Evolutionary conservation across 176 grass and related monocot species (phyloP), one percentile per base, ranked within the genome.

Genomic region (Oryza meridionalis): DNA sequence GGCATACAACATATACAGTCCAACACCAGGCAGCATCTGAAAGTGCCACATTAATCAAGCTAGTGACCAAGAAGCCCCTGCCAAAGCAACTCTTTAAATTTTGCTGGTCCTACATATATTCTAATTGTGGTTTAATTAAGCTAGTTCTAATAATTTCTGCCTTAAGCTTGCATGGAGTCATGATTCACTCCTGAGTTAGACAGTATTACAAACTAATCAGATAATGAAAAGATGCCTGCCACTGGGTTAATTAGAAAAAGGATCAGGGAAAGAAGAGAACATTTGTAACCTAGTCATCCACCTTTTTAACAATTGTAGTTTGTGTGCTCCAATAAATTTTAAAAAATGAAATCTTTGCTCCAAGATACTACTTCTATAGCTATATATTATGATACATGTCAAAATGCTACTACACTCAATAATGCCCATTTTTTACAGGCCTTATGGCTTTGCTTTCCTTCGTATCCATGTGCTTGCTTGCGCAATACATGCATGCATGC

Each of bases 141-240:
- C 74, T 75, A 4, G 59, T 27, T 75, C 59, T 3, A 51, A 63
- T 3, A 25, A 58, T 47, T 58, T 11, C 9, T 61, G 38, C 49
- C 73, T 62, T 62, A 24, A 22, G 19, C 8, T 78, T 73, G 78
- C 84, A 86, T 72, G 88, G 31, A 61, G 82, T 82, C 58, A 86
- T 86, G 73, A 86, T 90, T 72, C 58, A 40, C 46, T 67, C 21
- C 58, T 33, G 27, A 47, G 88, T 79, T 79, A 86, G 61, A 75
- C 24, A 83, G 84, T 78, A 66, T 68, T 45, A 12, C 88, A 86
- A 73, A 83, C 74, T 74, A 86, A 90, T 78, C 50, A 79, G 61
- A 62, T 50, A 74, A 82, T 68, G 88, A 83, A 86, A 90, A 86
- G 69, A 78, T 90, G 84, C 88, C 79, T 83, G 88, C 84, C 88